A percentile compares a stretch with the other conserved stretches of the same genome.
Conservation (phyloP, 140 eudicot genomes). For the Flaveria floridana region DNA sequence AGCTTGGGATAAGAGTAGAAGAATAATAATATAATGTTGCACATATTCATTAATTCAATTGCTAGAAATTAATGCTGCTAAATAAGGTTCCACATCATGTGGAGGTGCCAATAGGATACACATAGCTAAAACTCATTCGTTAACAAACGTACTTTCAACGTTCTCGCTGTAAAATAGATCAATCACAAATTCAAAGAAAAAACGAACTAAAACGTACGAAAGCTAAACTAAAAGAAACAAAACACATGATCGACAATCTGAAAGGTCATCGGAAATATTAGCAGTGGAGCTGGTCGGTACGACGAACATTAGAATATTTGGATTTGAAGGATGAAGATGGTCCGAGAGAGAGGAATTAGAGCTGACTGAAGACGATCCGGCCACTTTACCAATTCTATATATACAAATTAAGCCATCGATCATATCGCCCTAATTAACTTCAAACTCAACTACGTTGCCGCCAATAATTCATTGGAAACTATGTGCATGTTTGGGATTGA, state of each 20-base stretch:
- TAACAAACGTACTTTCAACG: too few species aligned
- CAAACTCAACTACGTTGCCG: conserved; percentile 10
- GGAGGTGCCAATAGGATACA: too few species aligned
- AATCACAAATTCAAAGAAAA: too few species aligned
- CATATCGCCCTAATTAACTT: neutral
- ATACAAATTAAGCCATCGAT: conserved; percentile 37
- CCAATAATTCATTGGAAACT: conserved; percentile 4
- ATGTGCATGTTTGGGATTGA: too few species aligned
- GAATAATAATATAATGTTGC: too few species aligned
- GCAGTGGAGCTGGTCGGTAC: conserved; percentile 42
- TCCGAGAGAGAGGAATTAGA: conserved; percentile 24
- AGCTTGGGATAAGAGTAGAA: too few species aligned
- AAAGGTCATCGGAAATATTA: neutral
- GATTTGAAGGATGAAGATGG: conserved; percentile 61
- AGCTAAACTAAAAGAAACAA: neutral
- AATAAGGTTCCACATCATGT: too few species aligned
- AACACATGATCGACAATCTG: neutral
- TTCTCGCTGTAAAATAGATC: too few species aligned
- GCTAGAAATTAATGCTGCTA: too few species aligned
- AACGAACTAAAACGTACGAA: neutral
- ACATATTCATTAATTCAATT: too few species aligned
- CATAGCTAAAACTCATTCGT: too few species aligned
- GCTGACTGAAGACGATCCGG: conserved; percentile 25
- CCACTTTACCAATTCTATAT: conserved; percentile 47
- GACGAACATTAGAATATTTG: conserved; percentile 51